Conservation (phyloP, 2,329 filamentous ascomycete species). For the Fusarium torreyae region DNA sequence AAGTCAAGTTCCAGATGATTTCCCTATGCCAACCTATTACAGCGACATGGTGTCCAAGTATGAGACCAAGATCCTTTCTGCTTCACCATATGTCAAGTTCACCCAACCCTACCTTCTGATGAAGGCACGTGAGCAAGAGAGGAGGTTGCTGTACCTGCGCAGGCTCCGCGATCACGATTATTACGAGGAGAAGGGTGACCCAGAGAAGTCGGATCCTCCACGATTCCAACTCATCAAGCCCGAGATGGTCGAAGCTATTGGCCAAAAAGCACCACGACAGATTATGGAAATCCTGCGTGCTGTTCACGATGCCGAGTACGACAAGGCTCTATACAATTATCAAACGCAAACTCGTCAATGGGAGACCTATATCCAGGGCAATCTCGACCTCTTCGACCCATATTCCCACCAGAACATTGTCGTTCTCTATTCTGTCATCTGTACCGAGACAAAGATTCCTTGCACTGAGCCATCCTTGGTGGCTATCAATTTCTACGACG, state of each 20-base stretch:
- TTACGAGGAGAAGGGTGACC: slow-evolving; percentile 68
- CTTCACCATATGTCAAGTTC: slow-evolving; percentile 96
- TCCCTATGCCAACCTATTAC: slow-evolving; percentile 92
- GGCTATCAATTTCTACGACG: slow-evolving; percentile 93
- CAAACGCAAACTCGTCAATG: slow-evolving; percentile 95
- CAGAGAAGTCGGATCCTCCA: slow-evolving; percentile 75
- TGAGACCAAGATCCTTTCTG: slow-evolving; percentile 92
- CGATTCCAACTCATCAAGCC: slow-evolving; percentile 93
- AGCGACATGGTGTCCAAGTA: slow-evolving; percentile 95
- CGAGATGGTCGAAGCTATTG: slow-evolving; percentile 91
- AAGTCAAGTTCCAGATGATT: slow-evolving; percentile 79
- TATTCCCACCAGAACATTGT: slow-evolving; percentile 97
- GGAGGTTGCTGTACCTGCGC: slow-evolving; percentile 85
- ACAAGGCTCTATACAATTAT: slow-evolving; percentile 94
- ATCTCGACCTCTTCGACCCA: slow-evolving; percentile 91
- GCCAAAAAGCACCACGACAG: slow-evolving; percentile 84
- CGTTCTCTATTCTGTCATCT: slow-evolving; percentile 93
- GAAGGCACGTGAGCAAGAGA: slow-evolving; percentile 91
- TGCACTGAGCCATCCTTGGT: slow-evolving; percentile 93
- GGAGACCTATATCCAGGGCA: slow-evolving; percentile 94
- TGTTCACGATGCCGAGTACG: slow-evolving; percentile 96
- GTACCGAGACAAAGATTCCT: slow-evolving; percentile 92
- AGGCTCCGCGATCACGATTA: slow-evolving; percentile 84
- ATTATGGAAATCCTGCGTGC: slow-evolving; percentile 95
- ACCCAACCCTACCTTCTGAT: slow-evolving; percentile 93